Conservation (phyloP, 2,329 filamentous ascomycete genomes). For the Alternaria triticina region DNA sequence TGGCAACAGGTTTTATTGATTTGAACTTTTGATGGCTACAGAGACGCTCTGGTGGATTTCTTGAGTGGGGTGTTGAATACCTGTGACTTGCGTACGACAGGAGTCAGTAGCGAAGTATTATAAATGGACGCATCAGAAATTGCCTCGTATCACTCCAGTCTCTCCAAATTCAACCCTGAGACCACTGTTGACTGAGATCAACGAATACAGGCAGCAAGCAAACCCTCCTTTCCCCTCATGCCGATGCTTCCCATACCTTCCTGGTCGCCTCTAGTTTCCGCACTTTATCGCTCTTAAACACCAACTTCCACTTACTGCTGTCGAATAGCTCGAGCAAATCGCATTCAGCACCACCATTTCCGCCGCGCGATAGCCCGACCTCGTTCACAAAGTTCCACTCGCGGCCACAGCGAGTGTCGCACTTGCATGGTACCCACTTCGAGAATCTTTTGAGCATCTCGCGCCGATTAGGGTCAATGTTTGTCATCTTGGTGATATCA, state of each 20-base stretch:
- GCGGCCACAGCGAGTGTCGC: not conserved
- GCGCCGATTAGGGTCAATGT: slow-evolving; percentile 3
- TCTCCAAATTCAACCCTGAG: not conserved
- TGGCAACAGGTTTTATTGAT: not conserved
- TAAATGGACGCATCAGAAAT: too few relatives aligned
- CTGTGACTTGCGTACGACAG: too few relatives aligned
- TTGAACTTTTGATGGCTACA: not conserved
- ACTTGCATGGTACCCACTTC: slow-evolving; percentile 9
- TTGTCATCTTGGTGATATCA: not conserved
- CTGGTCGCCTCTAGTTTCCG: slow-evolving; percentile 6
- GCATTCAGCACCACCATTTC: not conserved
- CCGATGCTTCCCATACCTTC: not conserved
- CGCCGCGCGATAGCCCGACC: slow-evolving; percentile 1
- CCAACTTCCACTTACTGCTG: slow-evolving; percentile 1
- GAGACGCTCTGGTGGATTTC: too few relatives aligned
- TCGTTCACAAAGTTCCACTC: slow-evolving; percentile 11
- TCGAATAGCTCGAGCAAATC: not conserved
- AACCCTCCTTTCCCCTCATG: not conserved
- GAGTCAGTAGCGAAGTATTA: too few relatives aligned
- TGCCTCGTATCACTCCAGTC: too few relatives aligned
- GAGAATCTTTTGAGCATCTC: slow-evolving; percentile 10
- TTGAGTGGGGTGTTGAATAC: too few relatives aligned
- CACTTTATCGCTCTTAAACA: slow-evolving; percentile 1
- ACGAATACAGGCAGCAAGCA: not conserved
- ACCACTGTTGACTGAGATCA: not conserved